phyloP scores from a whole-genome alignment of 441 rosid species.

The Rhodomyrtus psidioides region DNA sequence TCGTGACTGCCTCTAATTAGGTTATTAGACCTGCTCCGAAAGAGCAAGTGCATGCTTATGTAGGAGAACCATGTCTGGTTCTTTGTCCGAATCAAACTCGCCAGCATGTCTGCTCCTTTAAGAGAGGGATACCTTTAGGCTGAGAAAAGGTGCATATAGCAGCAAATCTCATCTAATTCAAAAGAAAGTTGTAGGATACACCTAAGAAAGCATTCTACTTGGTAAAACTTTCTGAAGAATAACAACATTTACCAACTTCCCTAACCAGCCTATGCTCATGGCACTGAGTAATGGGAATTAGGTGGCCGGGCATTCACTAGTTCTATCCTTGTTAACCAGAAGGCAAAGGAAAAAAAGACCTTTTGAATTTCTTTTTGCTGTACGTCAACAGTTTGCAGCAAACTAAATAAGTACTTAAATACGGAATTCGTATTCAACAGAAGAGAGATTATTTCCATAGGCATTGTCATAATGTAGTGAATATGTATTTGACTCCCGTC shows the following conservation, averaged over 20 bases:
- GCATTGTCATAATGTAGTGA: background rate
- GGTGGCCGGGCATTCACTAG: background rate
- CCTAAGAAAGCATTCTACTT: background rate
- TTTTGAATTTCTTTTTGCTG: background rate
- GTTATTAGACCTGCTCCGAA: background rate
- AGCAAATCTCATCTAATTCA: background rate
- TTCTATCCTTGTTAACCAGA: background rate
- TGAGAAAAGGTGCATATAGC: background rate
- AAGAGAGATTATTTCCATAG: background rate
- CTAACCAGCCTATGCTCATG: background rate
- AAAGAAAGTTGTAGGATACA: background rate
- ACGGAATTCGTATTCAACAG: background rate
- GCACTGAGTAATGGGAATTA: background rate
- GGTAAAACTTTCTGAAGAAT: background rate
- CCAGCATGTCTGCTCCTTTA: background rate
- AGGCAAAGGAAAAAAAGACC: background rate
- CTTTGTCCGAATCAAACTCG: background rate
- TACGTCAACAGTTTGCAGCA: background rate
- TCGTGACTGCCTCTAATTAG: background rate
- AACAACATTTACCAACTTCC: background rate
- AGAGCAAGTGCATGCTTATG: background rate
- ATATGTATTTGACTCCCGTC: background rate
- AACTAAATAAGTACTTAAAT: background rate
- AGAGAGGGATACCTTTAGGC: background rate
- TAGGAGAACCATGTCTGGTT: background rate